phyloP scores from a whole-genome alignment of 352 stramenopile genomes.

The Blastocystis sp. region DNA sequence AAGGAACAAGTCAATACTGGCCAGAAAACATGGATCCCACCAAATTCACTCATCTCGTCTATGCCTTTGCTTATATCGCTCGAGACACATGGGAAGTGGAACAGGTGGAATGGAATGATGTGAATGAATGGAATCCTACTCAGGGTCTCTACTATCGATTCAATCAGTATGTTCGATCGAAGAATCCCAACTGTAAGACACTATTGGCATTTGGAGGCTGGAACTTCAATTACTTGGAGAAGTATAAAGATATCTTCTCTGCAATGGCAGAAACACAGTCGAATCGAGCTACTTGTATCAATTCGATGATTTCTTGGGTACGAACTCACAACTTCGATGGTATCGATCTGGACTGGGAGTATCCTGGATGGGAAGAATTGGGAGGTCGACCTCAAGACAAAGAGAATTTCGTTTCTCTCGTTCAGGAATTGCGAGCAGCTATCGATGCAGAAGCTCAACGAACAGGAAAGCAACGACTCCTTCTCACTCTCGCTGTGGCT shows the following conservation, averaged over 20 bases:
- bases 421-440: slow-evolving; percentile 20
- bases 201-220: slow-evolving; percentile 47
- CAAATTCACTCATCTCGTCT: slow-evolving; percentile 38
- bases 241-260: slow-evolving; percentile 60
- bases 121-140: slow-evolving; percentile 49
- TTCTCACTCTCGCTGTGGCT: slow-evolving; percentile 39
- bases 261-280: slow-evolving; percentile 20
- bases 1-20: slow-evolving; percentile 26
- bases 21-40: slow-evolving; percentile 49
- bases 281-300: slow-evolving; percentile 51
- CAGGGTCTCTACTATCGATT: slow-evolving; percentile 47
- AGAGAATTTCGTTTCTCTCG: slow-evolving; percentile 28
- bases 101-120: slow-evolving; percentile 56
- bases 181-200: slow-evolving; percentile 50
- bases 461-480: slow-evolving; percentile 28
- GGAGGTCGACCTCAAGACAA: slow-evolving; percentile 49
- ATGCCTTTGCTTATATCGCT: slow-evolving; percentile 51
- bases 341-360: slow-evolving; percentile 58
- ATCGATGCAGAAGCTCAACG: slow-evolving; percentile 36
- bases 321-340: slow-evolving; percentile 48
- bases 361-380: slow-evolving; percentile 14
- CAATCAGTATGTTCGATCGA: slow-evolving; percentile 19
- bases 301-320: slow-evolving; percentile 42
- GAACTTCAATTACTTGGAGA: slow-evolving; percentile 62
- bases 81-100: slow-evolving; percentile 40